Evolutionary conservation across 768 basidiomycete species (phyloP), one percentile per base, ranked within the genome.

Genomic region (Cyclocybe aegerita): DNA sequence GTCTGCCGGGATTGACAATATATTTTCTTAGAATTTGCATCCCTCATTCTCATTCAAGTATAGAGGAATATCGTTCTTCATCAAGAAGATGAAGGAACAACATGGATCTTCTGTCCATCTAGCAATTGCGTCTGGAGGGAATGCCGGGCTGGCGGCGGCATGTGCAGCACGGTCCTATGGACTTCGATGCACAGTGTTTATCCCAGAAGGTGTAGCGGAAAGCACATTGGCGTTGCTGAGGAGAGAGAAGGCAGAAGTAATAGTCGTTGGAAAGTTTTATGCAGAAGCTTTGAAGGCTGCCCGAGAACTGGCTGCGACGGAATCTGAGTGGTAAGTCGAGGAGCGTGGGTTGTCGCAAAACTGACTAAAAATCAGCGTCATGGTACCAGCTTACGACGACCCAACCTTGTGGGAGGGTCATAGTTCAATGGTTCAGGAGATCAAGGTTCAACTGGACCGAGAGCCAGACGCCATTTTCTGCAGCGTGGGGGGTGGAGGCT

Each of bases 31-130:
- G 89, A 87, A 79, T 53, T 70, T 90, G 1, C 89, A 91, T 49
- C 84, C 83, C 0, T 78, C 81, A 0, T 76, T 85, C 54, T 90
- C 88, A 2, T 91, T 88, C 80, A 91, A 92, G 62, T 85, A 78
- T 58, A 77, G 89, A 15, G 87, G 87, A 4, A 74, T 90, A 32
- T 85, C 86, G 14, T 73, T 76, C 51, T 85, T 86, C 56, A 72
- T 80, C 2, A 76, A 80, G 56, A 70, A 73, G 30, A 78, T 77
- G 14, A 73, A 75, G 46, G 69, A 74, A 50, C 67, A 62, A 14
- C 72, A 79, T 46, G 88, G 89, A 0, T 62, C 74, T 9, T 60
- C 64, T 29, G 71, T 83, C 4, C 89, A 88, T 63, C 69, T 84
- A 38, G 70, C 90, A 38, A 80, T 84, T 44, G 87, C 89, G 0